phyloP scores from a whole-genome alignment of 805 yeast species.

The Myxozyma melibiosi region DNA sequence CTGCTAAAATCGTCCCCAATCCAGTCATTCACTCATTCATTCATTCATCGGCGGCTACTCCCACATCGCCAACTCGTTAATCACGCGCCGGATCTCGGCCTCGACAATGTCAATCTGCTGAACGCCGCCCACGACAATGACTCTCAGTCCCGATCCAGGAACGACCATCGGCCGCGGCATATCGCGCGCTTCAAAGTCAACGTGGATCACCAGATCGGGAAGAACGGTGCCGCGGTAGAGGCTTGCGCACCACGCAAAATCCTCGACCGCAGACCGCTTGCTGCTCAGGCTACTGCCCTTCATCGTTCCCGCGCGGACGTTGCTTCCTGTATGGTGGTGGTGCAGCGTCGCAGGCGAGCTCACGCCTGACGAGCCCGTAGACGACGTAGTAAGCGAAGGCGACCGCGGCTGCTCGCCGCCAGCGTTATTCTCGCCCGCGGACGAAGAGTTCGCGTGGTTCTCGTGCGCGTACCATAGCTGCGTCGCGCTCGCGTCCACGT shows the following conservation, averaged over 20 bases:
- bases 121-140: slow-evolving; percentile 16
- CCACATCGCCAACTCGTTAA: slow-evolving; percentile 10
- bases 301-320: background rate
- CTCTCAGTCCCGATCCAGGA: slow-evolving; percentile 4
- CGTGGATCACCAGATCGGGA: slow-evolving; percentile 23
- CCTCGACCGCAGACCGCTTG: slow-evolving; percentile 2
- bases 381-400: background rate
- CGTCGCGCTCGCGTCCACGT: slow-evolving; percentile 9
- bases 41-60: background rate
- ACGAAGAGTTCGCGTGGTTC: background rate
- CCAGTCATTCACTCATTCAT: background rate
- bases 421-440: background rate
- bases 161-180: background rate
- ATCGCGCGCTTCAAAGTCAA: slow-evolving; percentile 8
- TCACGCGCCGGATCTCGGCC: slow-evolving; percentile 8
- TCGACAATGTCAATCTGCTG: slow-evolving; percentile 20
- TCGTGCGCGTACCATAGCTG: background rate
- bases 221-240: slow-evolving; percentile 21
- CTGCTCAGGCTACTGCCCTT: background rate
- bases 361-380: background rate
- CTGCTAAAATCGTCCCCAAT: background rate
- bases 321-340: too few species aligned
- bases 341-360: background rate
- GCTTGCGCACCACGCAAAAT: slow-evolving; percentile 24
- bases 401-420: slow-evolving; percentile 3